Evolutionary conservation across 116 monocot species (phyloP).

Genomic region (Phalaenopsis hybrid): DNA sequence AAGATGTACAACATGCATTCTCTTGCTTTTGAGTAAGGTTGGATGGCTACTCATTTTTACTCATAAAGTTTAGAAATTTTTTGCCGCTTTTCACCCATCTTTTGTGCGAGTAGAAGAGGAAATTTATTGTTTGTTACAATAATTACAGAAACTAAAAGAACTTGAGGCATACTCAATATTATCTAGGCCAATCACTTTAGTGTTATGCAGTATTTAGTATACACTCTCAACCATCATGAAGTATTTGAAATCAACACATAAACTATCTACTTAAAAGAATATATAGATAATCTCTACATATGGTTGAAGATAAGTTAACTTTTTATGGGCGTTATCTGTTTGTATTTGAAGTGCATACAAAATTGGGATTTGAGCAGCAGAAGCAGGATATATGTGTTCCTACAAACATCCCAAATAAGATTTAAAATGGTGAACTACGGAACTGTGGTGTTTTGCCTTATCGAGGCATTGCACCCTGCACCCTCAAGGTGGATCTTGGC

Average conservation of each 20-base stretch:
- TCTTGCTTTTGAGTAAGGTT: background rate
- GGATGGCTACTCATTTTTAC: background rate
- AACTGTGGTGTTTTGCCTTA: no score
- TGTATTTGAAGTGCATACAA: background rate
- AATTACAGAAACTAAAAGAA: background rate
- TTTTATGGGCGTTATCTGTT: background rate
- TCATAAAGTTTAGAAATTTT: background rate
- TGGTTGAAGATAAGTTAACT: background rate
- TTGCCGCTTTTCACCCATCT: background rate
- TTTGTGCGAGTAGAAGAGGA: background rate
- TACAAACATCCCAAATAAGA: no score
- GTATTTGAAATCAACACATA: background rate
- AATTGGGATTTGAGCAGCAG: background rate
- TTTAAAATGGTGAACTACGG: no score
- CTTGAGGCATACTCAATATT: background rate
- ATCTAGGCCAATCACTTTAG: background rate
- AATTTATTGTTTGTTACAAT: background rate
- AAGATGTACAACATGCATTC: background rate
- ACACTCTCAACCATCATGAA: background rate
- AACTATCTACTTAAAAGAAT: background rate
- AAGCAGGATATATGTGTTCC: no score
- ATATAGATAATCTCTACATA: background rate
- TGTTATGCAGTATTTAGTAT: background rate
- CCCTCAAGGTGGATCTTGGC: no score
- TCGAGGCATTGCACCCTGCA: no score